phyloP scores from a whole-genome alignment of 2,329 filamentous ascomycete species.

The Thelonectria discophora region DNA sequence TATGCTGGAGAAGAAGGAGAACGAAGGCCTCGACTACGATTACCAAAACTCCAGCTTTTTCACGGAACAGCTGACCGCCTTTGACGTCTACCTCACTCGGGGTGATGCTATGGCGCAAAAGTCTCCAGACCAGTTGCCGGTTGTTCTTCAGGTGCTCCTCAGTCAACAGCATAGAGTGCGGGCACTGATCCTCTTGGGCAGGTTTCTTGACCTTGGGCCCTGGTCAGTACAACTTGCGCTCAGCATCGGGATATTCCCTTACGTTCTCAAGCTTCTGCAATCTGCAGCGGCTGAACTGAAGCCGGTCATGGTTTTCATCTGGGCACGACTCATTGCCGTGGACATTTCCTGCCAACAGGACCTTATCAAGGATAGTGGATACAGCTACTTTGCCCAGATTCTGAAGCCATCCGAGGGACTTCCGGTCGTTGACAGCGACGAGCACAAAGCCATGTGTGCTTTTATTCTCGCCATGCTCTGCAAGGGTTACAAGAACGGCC shows the following conservation, averaged over 20 bases:
- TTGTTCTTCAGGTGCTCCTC: slow-evolving; percentile 93
- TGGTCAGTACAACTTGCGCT: slow-evolving; percentile 99
- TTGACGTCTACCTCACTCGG: slow-evolving; percentile 91
- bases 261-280: slow-evolving; percentile 95
- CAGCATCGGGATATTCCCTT: slow-evolving; percentile 98
- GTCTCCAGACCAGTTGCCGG: slow-evolving; percentile 92
- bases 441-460: slow-evolving; percentile 98
- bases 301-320: slow-evolving; percentile 99
- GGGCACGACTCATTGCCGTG: slow-evolving; percentile 94
- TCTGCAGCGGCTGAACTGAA: slow-evolving; percentile 95
- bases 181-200: slow-evolving; percentile 88
- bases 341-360: slow-evolving; percentile 94
- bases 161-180: slow-evolving; percentile 94
- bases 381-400: slow-evolving; percentile 95
- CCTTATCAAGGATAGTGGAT: slow-evolving; percentile 94
- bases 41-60: slow-evolving; percentile 97
- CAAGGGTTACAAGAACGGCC: slow-evolving; percentile 91
- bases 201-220: slow-evolving; percentile 92
- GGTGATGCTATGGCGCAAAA: slow-evolving; percentile 84
- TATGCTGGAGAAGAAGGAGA: slow-evolving; percentile 81
- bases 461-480: slow-evolving; percentile 98
- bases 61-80: slow-evolving; percentile 94
- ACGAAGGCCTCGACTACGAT: slow-evolving; percentile 79
- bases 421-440: slow-evolving; percentile 85
- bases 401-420: slow-evolving; percentile 85